Percentiles rank a stretch among this genome's conserved stretches.
Conservation (phyloP, 1,284 basidiomycete species). For the Mycena citricolor region DNA sequence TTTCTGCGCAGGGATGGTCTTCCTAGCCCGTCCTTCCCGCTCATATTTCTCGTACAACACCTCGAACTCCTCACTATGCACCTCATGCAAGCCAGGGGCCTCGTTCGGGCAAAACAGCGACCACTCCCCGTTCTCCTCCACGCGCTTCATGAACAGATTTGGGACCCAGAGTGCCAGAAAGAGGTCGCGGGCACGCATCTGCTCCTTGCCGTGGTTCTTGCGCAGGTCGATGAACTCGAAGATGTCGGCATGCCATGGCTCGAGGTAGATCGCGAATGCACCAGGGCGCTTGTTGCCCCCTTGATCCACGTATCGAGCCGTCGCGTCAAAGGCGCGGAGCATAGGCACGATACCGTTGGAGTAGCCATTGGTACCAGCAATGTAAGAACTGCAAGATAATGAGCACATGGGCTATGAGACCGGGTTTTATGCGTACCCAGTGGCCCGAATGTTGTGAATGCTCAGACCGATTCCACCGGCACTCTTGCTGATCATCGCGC, state of each 20-base stretch:
- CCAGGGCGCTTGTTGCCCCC: constrained; percentile 99
- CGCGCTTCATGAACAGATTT: constrained; percentile 97
- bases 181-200: constrained; percentile 93
- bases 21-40: constrained; percentile 85
- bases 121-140: constrained; percentile 88
- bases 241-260: constrained; percentile 97
- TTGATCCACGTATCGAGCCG: constrained; percentile 98
- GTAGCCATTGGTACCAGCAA: constrained; percentile 95
- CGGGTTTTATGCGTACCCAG: constrained; percentile 59
- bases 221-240: constrained; percentile 98
- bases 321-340: constrained; percentile 98
- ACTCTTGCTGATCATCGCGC: constrained; percentile 99
- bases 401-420: constrained; percentile 20
- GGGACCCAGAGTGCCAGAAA: constrained; percentile 99
- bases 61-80: constrained; percentile 92
- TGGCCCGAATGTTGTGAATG: constrained; percentile 97
- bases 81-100: constrained; percentile 88
- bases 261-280: constrained; percentile 96
- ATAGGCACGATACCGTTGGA: constrained; percentile 99
- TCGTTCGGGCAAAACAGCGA: constrained; percentile 98
- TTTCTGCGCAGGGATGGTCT: constrained; percentile 93
- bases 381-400: constrained; percentile 62
- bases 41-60: constrained; percentile 90
- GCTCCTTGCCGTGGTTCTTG: constrained; percentile 99
- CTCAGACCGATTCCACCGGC: constrained; percentile 97